These are phyloP conservation scores for Myriosclerotinia curreyana DNA, from an alignment of 2,329 filamentous ascomycete species.

Conservation along the genomic window DNA sequence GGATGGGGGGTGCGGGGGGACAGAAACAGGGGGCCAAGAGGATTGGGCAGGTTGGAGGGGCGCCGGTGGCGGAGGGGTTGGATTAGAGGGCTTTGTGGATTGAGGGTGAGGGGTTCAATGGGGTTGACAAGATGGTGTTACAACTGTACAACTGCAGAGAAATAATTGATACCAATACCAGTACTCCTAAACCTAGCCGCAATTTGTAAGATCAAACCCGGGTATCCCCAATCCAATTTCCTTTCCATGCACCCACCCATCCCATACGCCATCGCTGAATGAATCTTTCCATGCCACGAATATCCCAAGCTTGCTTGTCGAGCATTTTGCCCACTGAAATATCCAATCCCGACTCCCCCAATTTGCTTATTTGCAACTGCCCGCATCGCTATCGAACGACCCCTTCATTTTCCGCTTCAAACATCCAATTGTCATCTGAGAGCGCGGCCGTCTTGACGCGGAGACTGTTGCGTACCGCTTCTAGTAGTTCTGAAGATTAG, in stretches of 20 bases:
- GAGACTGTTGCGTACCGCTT: conserved; percentile 66
- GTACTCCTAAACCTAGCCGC: neutral
- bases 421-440: conserved; percentile 89
- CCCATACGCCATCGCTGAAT: conserved; percentile 7
- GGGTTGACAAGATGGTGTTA: neutral
- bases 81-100: conserved; percentile 45
- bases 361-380: too few relatives aligned
- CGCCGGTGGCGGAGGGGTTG: conserved; percentile 56
- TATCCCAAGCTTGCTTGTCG: too few relatives aligned
- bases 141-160: neutral
- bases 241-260: neutral
- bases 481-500: conserved; percentile 70
- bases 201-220: neutral
- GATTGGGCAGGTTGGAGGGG: conserved; percentile 40
- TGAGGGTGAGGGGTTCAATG: neutral
- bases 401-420: conserved; percentile 52
- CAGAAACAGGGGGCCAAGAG: conserved; percentile 40
- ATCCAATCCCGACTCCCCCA: too few relatives aligned
- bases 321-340: too few relatives aligned
- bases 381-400: conserved; percentile 20
- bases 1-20: conserved; percentile 48
- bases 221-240: too few relatives aligned
- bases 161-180: conserved; percentile 11
- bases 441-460: conserved; percentile 69
- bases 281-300: conserved; percentile 9